Percentiles rank a stretch among this genome's conserved stretches.
Evolutionary conservation across 306 rosid species (phyloP).

Genomic region (Sicyos edulis): DNA sequence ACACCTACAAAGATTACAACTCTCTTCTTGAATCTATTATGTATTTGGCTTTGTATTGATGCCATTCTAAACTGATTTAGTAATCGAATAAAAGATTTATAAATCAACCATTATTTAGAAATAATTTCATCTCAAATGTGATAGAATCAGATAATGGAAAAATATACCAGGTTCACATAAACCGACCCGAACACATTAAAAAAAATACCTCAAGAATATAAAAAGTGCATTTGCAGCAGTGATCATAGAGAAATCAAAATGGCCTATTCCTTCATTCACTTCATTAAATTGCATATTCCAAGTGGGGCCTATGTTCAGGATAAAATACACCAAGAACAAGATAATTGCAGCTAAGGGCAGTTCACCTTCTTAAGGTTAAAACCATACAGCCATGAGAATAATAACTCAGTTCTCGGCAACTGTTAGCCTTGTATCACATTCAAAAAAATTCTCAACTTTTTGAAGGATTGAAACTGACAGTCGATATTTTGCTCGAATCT

Average conservation of each 20-base stretch:
- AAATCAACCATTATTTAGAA: too few species aligned
- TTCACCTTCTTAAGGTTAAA: background rate
- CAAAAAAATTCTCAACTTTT: background rate
- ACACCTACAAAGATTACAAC: too few species aligned
- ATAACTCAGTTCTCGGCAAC: background rate
- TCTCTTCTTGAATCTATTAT: too few species aligned
- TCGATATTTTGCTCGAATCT: background rate
- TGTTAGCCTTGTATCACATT: background rate
- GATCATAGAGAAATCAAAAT: background rate
- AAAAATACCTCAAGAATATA: too few species aligned
- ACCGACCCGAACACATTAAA: too few species aligned
- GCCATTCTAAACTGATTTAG: too few species aligned
- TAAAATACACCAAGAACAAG: background rate
- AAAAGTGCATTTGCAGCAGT: background rate
- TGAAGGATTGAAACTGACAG: conserved; percentile 5
- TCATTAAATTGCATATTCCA: background rate
- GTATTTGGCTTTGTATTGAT: too few species aligned
- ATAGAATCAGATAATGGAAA: too few species aligned
- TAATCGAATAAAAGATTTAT: too few species aligned
- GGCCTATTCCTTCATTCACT: conserved; percentile 3
- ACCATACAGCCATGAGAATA: too few species aligned
- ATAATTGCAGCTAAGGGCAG: background rate
- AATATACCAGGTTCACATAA: too few species aligned
- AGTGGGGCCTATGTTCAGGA: background rate
- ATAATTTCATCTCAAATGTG: too few species aligned